These are phyloP conservation scores for Blakeslea trispora DNA, from an alignment of 371 early-diverging fungal genomes.

Conservation along the genomic window DNA sequence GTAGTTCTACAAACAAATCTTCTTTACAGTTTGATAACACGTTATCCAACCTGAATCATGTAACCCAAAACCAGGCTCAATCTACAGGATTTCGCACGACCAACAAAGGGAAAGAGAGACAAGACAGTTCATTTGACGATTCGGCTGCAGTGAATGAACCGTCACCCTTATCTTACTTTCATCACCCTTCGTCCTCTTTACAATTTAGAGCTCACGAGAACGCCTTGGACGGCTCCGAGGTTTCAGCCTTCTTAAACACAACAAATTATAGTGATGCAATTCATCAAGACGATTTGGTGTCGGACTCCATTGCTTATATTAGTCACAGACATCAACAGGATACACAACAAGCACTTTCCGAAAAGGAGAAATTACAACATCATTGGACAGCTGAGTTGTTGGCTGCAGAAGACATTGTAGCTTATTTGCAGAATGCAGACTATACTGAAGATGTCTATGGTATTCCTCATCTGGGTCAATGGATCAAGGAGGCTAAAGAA, in stretches of 20 bases:
- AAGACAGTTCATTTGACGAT: background rate
- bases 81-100: background rate
- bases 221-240: conserved; percentile 32
- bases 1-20: background rate
- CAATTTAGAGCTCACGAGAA: background rate
- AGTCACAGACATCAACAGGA: conserved; percentile 41
- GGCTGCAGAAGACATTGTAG: conserved; percentile 41
- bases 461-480: conserved; percentile 29
- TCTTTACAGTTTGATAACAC: conserved; percentile 20
- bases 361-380: conserved; percentile 18
- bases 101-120: background rate
- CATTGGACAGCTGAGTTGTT: conserved; percentile 21
- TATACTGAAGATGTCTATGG: conserved; percentile 49
- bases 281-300: conserved; percentile 34
- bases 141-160: background rate
- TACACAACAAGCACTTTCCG: conserved; percentile 35
- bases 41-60: conserved; percentile 11
- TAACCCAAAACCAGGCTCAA: background rate
- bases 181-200: background rate
- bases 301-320: conserved; percentile 25
- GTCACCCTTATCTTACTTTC: background rate
- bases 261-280: conserved; percentile 35
- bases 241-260: conserved; percentile 31
- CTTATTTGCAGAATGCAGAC: conserved; percentile 29
- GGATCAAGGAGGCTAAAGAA: conserved; percentile 40